phyloP scores from a whole-genome alignment of 2,329 filamentous ascomycete genomes.

The Thyridium curvatum region DNA sequence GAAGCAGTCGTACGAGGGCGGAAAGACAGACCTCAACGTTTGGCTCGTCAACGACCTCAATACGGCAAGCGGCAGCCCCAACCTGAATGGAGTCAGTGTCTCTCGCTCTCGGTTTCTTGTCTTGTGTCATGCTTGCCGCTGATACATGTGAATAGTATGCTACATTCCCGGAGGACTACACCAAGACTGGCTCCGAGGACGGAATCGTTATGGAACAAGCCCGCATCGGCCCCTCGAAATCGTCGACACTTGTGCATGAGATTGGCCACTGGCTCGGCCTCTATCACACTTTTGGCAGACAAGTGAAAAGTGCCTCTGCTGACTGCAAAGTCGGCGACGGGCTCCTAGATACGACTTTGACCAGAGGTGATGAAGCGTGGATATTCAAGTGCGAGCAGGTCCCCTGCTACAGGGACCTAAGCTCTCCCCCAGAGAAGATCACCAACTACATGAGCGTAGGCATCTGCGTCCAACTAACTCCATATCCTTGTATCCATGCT shows the following conservation, averaged over 20 bases:
- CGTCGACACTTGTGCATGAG: conserved; percentile 26
- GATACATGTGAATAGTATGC: too few relatives aligned
- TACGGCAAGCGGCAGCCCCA: neutral
- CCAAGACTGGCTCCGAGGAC: neutral
- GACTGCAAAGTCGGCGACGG: conserved; percentile 10
- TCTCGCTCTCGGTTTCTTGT: too few relatives aligned
- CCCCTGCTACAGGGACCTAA: conserved; percentile 4
- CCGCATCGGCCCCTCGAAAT: neutral
- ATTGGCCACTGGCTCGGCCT: conserved; percentile 43
- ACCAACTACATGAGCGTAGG: conserved; percentile 16
- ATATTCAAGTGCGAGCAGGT: conserved; percentile 11
- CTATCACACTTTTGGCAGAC: conserved; percentile 34
- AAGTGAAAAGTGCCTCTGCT: neutral
- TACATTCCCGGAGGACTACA: neutral
- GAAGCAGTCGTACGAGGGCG: neutral
- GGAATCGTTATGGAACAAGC: neutral
- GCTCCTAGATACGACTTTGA: conserved; percentile 12
- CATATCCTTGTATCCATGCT: neutral
- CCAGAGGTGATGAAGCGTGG: conserved; percentile 6
- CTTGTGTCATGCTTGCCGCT: too few relatives aligned
- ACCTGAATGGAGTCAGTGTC: neutral
- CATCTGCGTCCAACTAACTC: neutral
- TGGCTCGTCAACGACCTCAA: neutral
- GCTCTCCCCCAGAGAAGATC: conserved; percentile 3
- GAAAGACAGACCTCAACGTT: neutral